Base-by-base conservation (phyloP, 345 rosid genomes). In the Hevea brasiliensis region DNA sequence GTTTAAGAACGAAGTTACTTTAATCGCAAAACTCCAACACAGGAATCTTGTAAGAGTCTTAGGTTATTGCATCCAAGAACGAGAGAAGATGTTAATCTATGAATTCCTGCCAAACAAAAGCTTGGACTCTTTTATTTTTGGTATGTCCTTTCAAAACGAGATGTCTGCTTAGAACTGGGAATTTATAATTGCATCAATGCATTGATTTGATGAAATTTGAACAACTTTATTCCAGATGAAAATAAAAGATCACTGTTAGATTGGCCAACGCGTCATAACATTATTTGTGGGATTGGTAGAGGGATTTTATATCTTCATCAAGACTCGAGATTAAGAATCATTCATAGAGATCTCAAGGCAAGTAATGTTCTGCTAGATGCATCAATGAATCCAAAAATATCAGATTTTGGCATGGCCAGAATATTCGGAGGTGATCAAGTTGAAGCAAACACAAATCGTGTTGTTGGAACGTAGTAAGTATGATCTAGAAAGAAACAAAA, bases 1-100 rank as follows among this genome's bases (percentile, higher is more conserved):
- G 74, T 86, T 88, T 61, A 86, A 69, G 82, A 88, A 88, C 20
- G 81, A 78, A 57, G 81, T 62, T 44, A 27, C 58, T 18, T 20
- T 78, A 18, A 73, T 78, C 6, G 81, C 72, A 20, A 73, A 56
- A 64, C 74, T 78, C 5, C 81, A 78, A 17, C 77, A 68, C 65
- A 68, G 77, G 71, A 73, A 78, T 69, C 76, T 77, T 35, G 80
- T 77, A 0, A 77, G 76, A 70, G 67, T 72, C 44, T 44, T 77
- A 6, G 69, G 73, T 26, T 77, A 67, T 7, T 59, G 80, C 69
- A 54, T 71, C 13, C 48, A 62, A 62, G 67, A 10, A 3, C n/a
- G 21, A 20, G 77, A 74, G 44, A 74, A 74, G 67, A 67, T 74
- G 77, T 50, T 74, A 29, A 37, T 74, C 59, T 74, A 74, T 7